These are phyloP conservation scores for Bonia amplexicaulis DNA, from an alignment of 176 grass and related monocot genomes.

Conservation along the genomic window DNA sequence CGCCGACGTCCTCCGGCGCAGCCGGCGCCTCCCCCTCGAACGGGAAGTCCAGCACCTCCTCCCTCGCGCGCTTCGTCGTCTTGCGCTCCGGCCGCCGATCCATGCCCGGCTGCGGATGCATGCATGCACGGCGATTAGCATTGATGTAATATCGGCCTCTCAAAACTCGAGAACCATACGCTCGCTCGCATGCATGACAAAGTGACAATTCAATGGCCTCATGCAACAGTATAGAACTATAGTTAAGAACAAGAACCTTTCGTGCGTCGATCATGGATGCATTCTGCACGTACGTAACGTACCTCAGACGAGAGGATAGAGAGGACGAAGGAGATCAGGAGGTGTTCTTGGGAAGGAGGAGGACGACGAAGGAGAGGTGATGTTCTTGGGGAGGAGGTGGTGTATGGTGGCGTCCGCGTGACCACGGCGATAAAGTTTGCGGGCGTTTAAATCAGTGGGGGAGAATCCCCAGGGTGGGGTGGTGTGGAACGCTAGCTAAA, in stretches of 20 bases:
- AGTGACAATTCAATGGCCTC: background rate
- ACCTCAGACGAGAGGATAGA: background rate
- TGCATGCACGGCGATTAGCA: background rate
- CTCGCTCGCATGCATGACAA: background rate
- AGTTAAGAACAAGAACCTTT: background rate
- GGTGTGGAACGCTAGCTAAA: background rate
- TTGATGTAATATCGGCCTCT: background rate
- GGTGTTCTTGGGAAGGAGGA: background rate
- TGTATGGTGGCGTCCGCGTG: too few species aligned
- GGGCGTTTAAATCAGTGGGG: background rate
- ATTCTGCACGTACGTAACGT: background rate
- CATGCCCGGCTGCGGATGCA: background rate
- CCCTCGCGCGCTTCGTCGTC: constrained; percentile 42
- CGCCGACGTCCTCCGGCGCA: background rate
- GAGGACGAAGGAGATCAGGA: background rate
- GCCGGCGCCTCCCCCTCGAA: constrained; percentile 18
- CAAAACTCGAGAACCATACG: background rate
- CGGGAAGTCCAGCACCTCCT: constrained; percentile 25
- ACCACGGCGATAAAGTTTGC: background rate
- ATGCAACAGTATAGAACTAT: background rate
- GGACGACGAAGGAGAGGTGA: background rate
- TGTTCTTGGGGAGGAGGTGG: background rate
- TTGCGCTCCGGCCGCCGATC: constrained; percentile 32
- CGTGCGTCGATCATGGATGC: background rate
- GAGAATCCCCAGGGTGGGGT: background rate